Evolutionary conservation across 164 flowering plant species (phyloP).

Genomic region (Stephania yunnanensis): DNA sequence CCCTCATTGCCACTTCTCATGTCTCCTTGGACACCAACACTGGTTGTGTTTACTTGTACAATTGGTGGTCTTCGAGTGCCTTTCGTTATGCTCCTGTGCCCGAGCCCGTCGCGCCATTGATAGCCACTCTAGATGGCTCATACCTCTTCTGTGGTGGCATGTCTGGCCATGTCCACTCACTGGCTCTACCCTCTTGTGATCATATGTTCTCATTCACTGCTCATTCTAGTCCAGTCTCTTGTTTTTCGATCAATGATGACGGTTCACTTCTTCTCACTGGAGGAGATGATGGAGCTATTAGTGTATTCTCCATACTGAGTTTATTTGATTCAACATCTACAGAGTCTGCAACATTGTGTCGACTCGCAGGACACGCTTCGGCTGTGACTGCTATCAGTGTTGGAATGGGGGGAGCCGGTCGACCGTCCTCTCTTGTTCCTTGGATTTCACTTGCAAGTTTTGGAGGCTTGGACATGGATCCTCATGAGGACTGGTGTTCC

Average conservation of each 20-base stretch:
- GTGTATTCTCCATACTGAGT: conserved; percentile 17
- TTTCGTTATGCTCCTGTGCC: conserved; percentile 30
- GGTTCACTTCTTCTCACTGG: conserved; percentile 25
- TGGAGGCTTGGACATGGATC: conserved; percentile 35
- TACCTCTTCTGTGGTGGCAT: conserved; percentile 50
- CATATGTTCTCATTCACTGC: conserved; percentile 21
- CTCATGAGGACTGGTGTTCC: conserved; percentile 22
- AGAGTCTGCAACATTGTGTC: conserved; percentile 12
- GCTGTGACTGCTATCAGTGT: conserved; percentile 32
- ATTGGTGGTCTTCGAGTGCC: conserved; percentile 25
- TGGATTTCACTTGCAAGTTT: conserved; percentile 42
- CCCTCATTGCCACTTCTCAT: conserved; percentile 39
- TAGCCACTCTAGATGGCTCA: conserved; percentile 33
- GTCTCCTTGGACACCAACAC: conserved; percentile 19
- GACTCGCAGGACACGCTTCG: conserved; percentile 24
- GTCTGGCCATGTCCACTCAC: conserved; percentile 32
- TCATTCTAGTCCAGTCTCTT: conserved; percentile 32
- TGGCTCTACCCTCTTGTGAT: conserved; percentile 34
- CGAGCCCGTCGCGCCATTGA: conserved; percentile 47
- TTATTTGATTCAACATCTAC: conserved; percentile 15
- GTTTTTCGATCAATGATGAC: conserved; percentile 24
- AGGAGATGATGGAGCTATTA: conserved; percentile 21
- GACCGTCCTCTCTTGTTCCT: conserved; percentile 30
- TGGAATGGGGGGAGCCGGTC: conserved; percentile 21
- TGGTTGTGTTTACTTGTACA: conserved; percentile 14